A percentile compares a stretch with the other conserved stretches of the same genome.
phyloP scores from a whole-genome alignment of 257 asterid genomes.

The Petunia axillaris region DNA sequence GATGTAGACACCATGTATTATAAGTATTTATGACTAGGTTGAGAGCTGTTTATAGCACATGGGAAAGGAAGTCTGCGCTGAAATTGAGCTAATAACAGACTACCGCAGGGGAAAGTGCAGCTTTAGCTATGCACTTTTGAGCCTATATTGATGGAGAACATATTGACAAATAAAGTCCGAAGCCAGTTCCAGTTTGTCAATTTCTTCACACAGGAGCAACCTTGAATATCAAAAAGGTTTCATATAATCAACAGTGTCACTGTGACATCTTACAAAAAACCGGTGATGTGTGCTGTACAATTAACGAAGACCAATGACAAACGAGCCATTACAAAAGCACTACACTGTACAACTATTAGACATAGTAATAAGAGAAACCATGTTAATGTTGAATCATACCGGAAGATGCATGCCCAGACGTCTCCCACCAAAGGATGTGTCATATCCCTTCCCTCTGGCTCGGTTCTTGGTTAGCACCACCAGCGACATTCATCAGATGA shows the following conservation, averaged over 20 bases:
- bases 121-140: slow-evolving; percentile 16
- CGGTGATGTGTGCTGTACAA: slow-evolving; percentile 20
- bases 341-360: slow-evolving; percentile 18
- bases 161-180: not conserved
- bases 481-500: not conserved
- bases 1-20: too few species aligned
- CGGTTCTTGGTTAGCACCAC: slow-evolving; percentile 8
- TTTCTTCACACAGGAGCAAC: not conserved
- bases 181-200: not conserved
- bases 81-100: not conserved
- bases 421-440: not conserved
- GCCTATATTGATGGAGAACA: slow-evolving; percentile 21
- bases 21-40: too few species aligned
- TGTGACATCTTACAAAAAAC: slow-evolving; percentile 20
- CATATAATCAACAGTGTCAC: not conserved
- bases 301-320: not conserved
- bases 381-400: not conserved
- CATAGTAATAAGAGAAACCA: not conserved
- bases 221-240: not conserved
- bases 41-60: too few species aligned
- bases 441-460: not conserved
- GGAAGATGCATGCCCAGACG: not conserved
- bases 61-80: too few species aligned
- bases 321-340: slow-evolving; percentile 13
- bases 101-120: slow-evolving; percentile 24